Percentiles rank a stretch among this genome's conserved stretches.
These are phyloP conservation scores for Chlamydomonas schloesseri DNA, from an alignment of 139 green algal species.

Conservation along the genomic window DNA sequence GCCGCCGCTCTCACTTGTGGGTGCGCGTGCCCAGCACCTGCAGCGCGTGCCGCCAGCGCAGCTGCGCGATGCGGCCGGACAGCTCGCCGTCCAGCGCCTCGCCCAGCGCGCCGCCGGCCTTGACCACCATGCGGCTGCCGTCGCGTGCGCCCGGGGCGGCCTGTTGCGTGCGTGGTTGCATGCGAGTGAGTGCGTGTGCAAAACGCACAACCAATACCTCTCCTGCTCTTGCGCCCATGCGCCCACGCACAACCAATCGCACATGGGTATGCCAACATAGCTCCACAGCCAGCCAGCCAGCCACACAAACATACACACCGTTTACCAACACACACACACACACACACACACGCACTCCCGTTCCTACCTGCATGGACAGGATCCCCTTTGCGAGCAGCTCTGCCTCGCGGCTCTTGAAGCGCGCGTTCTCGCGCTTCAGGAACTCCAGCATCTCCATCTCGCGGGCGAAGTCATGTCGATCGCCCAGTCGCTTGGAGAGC, in stretches of 20 bases:
- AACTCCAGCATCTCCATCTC: constrained; percentile 47
- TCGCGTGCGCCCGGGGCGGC: constrained; percentile 31
- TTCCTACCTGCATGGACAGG: constrained; percentile 1
- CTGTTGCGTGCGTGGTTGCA: neutral
- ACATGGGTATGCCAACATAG: too few relatives aligned
- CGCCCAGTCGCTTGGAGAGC: neutral
- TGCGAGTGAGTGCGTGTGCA: too few relatives aligned
- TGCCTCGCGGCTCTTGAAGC: constrained; percentile 42
- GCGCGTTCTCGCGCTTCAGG: constrained; percentile 52
- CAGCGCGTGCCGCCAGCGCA: constrained; percentile 65
- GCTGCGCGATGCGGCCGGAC: constrained; percentile 46
- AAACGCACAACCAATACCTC: too few relatives aligned
- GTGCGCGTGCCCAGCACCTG: constrained; percentile 43
- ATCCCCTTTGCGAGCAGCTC: constrained; percentile 37
- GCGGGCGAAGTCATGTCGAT: constrained; percentile 31
- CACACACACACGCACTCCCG: too few relatives aligned
- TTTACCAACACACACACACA: too few relatives aligned
- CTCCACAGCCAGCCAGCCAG: too few relatives aligned
- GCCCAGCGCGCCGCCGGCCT: constrained; percentile 27
- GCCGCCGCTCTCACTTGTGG: neutral
- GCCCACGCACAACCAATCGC: too few relatives aligned
- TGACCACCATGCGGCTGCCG: constrained; percentile 38
- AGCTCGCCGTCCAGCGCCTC: constrained; percentile 23
- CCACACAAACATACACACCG: too few relatives aligned
- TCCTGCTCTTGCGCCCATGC: too few relatives aligned